Percentiles rank a stretch among this genome's conserved stretches.
Evolutionary conservation across 805 yeast species (phyloP).

Genomic region (Kodamaea fukazawae): DNA sequence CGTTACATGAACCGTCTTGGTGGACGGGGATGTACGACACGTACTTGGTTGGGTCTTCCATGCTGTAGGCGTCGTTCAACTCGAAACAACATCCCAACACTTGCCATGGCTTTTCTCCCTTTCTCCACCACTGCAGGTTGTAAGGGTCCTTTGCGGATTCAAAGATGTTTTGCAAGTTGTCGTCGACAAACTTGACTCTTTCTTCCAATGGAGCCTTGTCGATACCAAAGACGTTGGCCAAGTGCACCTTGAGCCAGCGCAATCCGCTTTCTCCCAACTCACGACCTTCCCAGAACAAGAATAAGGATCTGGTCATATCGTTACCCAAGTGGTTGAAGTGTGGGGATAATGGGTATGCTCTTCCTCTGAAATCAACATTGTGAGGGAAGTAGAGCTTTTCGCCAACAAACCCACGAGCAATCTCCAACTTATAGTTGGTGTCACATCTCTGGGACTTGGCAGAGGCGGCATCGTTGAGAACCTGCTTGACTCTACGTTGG

Average conservation of each 20-base stretch:
- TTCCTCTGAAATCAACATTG: conserved; percentile 77
- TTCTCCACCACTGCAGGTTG: conserved; percentile 60
- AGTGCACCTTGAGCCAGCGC: conserved; percentile 72
- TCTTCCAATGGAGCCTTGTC: conserved; percentile 70
- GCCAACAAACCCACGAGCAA: conserved; percentile 87
- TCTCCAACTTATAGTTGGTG: conserved; percentile 87
- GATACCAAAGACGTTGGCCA: conserved; percentile 70
- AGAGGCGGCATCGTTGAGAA: conserved; percentile 59
- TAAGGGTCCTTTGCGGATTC: conserved; percentile 65
- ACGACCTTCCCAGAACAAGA: conserved; percentile 76
- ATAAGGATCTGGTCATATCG: conserved; percentile 70
- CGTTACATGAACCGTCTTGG: conserved; percentile 87
- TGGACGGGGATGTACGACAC: conserved; percentile 76
- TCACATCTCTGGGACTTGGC: conserved; percentile 90
- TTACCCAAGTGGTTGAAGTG: conserved; percentile 79
- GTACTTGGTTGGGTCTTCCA: conserved; percentile 62
- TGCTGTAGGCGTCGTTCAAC: conserved; percentile 55
- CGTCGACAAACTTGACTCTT: conserved; percentile 58
- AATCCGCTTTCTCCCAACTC: conserved; percentile 63
- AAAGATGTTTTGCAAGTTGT: conserved; percentile 51
- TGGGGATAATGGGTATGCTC: conserved; percentile 80
- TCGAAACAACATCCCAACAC: conserved; percentile 70
- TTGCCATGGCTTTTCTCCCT: conserved; percentile 85
- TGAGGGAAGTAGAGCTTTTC: conserved; percentile 77
- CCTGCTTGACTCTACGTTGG: conserved; percentile 56